Conservation (phyloP, 129 eudicot genomes). For the Apium graveolens region DNA sequence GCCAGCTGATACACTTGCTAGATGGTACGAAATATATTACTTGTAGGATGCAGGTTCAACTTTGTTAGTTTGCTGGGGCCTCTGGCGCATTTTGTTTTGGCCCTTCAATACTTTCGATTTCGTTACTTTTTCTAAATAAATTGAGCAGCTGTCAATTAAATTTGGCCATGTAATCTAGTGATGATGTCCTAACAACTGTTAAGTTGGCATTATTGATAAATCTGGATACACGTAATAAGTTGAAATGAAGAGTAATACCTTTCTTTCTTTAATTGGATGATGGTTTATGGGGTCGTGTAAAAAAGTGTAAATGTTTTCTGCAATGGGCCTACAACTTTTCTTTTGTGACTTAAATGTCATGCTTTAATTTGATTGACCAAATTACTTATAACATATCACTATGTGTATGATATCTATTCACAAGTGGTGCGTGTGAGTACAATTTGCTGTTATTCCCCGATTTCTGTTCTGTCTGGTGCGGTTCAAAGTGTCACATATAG, state of each 20-base stretch:
- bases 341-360: not conserved
- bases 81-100: not conserved
- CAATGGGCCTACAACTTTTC: not conserved
- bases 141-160: not conserved
- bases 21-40: constrained; percentile 45
- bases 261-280: not conserved
- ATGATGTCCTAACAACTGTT: not conserved
- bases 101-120: not conserved
- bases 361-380: not conserved
- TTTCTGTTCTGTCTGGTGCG: not conserved
- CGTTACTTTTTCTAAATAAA: not conserved
- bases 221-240: not conserved
- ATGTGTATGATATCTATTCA: not conserved
- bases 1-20: constrained; percentile 88
- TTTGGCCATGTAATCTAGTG: not conserved
- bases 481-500: not conserved
- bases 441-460: not conserved
- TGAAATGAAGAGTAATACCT: not conserved
- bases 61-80: not conserved
- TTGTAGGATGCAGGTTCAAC: not conserved
- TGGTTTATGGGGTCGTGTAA: not conserved
- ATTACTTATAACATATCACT: not conserved
- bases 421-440: not conserved
- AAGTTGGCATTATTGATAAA: not conserved
- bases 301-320: not conserved